Conservation (phyloP, 306 rosid species). For the Biancaea sappan region DNA sequence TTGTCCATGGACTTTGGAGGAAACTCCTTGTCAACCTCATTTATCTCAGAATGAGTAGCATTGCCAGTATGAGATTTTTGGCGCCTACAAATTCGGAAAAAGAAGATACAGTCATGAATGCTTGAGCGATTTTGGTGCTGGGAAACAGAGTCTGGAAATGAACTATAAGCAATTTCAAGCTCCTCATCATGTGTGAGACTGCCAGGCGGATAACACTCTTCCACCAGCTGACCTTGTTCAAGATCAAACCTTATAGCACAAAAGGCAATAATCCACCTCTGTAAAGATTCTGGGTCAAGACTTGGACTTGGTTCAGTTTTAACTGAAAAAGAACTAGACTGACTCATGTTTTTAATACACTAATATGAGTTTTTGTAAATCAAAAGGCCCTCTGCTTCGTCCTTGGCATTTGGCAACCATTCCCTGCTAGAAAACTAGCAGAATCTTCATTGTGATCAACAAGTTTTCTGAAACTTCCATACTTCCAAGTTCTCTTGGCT, state of each 20-base stretch:
- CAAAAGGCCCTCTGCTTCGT: slow-evolving; percentile 38
- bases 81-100: slow-evolving; percentile 68
- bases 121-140: slow-evolving; percentile 88
- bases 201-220: slow-evolving; percentile 87
- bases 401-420: slow-evolving; percentile 36
- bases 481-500: neutral
- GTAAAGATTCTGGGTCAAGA: slow-evolving; percentile 72
- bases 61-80: slow-evolving; percentile 42
- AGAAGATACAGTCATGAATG: slow-evolving; percentile 87
- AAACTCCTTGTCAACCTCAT: slow-evolving; percentile 45
- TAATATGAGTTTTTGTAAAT: slow-evolving; percentile 23
- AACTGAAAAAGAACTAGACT: slow-evolving; percentile 74
- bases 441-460: slow-evolving; percentile 36
- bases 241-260: slow-evolving; percentile 89
- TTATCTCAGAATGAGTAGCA: slow-evolving; percentile 39
- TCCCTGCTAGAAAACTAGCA: slow-evolving; percentile 37
- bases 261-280: slow-evolving; percentile 76
- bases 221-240: slow-evolving; percentile 90
- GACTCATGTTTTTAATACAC: slow-evolving; percentile 63
- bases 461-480: slow-evolving; percentile 15
- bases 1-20: slow-evolving; percentile 37
- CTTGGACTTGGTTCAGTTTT: slow-evolving; percentile 68
- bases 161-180: slow-evolving; percentile 80
- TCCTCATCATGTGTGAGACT: slow-evolving; percentile 78
- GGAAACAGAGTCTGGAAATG: slow-evolving; percentile 84